A percentile compares a stretch with the other conserved stretches of the same genome.
Evolutionary conservation across 129 eudicot species (phyloP).

Genomic region (Saposhnikovia divaricata): DNA sequence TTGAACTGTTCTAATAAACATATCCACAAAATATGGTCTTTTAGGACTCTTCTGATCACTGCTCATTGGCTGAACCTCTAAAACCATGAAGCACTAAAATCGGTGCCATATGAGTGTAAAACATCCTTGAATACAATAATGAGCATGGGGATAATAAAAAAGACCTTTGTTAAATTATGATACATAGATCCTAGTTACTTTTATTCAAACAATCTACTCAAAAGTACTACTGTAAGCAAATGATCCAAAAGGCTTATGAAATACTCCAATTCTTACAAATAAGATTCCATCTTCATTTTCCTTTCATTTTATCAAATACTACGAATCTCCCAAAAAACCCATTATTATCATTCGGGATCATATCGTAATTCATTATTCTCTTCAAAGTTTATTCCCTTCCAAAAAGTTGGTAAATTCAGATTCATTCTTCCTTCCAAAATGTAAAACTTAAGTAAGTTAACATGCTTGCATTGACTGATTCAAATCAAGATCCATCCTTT

Average conservation of each 20-base stretch:
- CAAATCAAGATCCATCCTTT: constrained; percentile 5
- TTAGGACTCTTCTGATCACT: not conserved
- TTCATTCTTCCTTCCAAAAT: not conserved
- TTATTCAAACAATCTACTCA: not conserved
- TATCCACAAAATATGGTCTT: not conserved
- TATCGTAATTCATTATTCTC: not conserved
- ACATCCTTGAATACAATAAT: not conserved
- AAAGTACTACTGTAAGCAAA: not conserved
- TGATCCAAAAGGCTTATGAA: not conserved
- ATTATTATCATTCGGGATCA: not conserved
- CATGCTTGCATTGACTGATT: not conserved
- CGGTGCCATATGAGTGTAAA: not conserved
- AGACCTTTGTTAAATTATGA: not conserved
- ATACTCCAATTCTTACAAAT: not conserved
- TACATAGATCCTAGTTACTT: not conserved
- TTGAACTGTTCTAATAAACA: not conserved
- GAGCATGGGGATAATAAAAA: not conserved
- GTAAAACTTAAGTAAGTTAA: not conserved
- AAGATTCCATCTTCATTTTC: not conserved
- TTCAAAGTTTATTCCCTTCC: not conserved
- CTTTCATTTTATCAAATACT: not conserved
- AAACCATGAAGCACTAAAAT: not conserved
- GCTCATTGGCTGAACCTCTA: not conserved
- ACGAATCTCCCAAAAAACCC: not conserved
- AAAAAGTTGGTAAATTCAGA: not conserved